These are phyloP conservation scores for Neurospora sublineolata DNA, from an alignment of 495 filamentous ascomycete genomes.

Conservation along the genomic window DNA sequence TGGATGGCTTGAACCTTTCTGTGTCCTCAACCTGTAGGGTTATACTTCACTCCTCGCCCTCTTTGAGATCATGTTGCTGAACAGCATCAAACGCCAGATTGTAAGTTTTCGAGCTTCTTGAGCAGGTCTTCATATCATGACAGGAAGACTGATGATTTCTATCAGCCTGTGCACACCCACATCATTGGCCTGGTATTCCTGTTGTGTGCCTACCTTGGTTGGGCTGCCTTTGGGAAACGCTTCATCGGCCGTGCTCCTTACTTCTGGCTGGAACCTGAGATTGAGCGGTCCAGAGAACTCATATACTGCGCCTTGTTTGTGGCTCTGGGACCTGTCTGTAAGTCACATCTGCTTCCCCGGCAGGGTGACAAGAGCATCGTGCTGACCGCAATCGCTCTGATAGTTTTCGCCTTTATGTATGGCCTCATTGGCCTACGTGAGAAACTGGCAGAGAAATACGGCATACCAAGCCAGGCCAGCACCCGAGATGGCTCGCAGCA, in stretches of 20 bases:
- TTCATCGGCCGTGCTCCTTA: conserved; percentile 35
- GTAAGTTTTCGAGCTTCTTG: conserved; percentile 17
- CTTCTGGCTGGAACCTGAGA: conserved; percentile 37
- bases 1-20: conserved; percentile 28
- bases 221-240: conserved; percentile 35
- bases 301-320: conserved; percentile 27
- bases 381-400: not conserved
- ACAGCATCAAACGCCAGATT: conserved; percentile 37
- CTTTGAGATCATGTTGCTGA: conserved; percentile 35
- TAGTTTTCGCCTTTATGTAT: conserved; percentile 34
- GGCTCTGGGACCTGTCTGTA: conserved; percentile 23
- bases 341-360: conserved; percentile 4
- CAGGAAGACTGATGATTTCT: not conserved
- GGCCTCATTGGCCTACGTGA: conserved; percentile 35
- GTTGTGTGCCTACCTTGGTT: conserved; percentile 32
- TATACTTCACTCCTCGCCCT: conserved; percentile 32
- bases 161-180: conserved; percentile 28
- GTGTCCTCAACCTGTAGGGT: conserved; percentile 32
- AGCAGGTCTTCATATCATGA: not conserved
- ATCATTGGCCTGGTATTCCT: conserved; percentile 25
- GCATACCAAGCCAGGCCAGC: not conserved
- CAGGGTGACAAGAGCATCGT: not conserved
- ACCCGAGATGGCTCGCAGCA: not conserved
- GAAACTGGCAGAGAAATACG: conserved; percentile 17
- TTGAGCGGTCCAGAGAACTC: conserved; percentile 21